These are phyloP conservation scores for Leptodontidium sp. DNA, from an alignment of 2,329 filamentous ascomycete genomes.

Conservation along the genomic window DNA sequence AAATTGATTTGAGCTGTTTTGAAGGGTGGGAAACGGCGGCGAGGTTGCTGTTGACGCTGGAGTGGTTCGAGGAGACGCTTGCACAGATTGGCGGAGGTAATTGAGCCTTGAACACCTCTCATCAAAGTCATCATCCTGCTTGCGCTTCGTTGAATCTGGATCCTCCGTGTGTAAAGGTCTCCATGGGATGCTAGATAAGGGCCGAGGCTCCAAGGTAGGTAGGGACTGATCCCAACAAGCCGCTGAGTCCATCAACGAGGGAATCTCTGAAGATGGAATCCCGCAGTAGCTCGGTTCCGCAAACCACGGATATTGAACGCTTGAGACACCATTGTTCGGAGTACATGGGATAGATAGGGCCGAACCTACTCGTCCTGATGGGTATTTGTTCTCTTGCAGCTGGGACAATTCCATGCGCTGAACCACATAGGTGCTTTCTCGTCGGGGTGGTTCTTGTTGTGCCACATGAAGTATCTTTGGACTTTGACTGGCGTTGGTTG, in stretches of 20 bases:
- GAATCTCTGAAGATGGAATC: slow-evolving; percentile 13
- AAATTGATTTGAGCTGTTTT: not conserved
- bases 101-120: not conserved
- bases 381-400: slow-evolving; percentile 25
- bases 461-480: slow-evolving; percentile 1
- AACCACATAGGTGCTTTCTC: slow-evolving; percentile 30
- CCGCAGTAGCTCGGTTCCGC: slow-evolving; percentile 11
- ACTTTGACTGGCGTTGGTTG: not conserved
- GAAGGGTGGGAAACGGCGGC: not conserved
- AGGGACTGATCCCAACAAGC: slow-evolving; percentile 28
- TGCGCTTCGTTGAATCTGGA: slow-evolving; percentile 27
- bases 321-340: not conserved
- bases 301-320: slow-evolving; percentile 21
- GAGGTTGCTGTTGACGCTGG: slow-evolving; percentile 1
- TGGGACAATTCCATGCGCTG: slow-evolving; percentile 32
- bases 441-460: slow-evolving; percentile 20
- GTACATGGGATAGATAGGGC: slow-evolving; percentile 24
- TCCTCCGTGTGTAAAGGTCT: slow-evolving; percentile 20
- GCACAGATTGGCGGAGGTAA: slow-evolving; percentile 24
- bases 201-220: slow-evolving; percentile 21
- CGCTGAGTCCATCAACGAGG: slow-evolving; percentile 16
- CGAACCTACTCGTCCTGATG: slow-evolving; percentile 27
- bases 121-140: slow-evolving; percentile 19
- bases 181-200: slow-evolving; percentile 22
- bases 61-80: slow-evolving; percentile 29